A percentile compares a stretch with the other conserved stretches of the same genome.
phyloP scores from a whole-genome alignment of 805 yeast genomes.

The Myxozyma kluyveri region DNA sequence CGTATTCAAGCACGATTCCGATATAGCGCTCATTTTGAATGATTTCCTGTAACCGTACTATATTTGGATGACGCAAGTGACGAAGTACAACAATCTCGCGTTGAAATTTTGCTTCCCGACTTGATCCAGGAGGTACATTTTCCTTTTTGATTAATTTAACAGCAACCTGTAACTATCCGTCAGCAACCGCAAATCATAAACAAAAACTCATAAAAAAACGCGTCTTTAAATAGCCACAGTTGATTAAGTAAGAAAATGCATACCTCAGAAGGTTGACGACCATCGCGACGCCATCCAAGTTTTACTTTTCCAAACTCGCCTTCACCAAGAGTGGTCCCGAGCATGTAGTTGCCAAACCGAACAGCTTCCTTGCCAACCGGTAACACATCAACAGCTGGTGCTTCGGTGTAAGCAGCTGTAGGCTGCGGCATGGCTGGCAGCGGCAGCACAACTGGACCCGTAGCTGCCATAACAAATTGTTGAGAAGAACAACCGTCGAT shows the following conservation, averaged over 20 bases:
- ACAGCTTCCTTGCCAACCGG: constrained; percentile 23
- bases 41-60: constrained; percentile 87
- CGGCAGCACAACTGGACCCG: no score
- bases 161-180: constrained; percentile 79
- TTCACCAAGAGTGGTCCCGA: constrained; percentile 93
- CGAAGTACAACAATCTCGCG: constrained; percentile 90
- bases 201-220: background rate
- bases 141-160: constrained; percentile 88
- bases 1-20: constrained; percentile 94
- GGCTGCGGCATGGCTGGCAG: background rate
- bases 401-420: constrained; percentile 4
- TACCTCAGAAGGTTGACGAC: constrained; percentile 47
- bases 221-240: background rate
- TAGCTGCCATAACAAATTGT: no score
- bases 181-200: no score
- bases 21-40: constrained; percentile 91
- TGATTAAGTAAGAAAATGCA: background rate
- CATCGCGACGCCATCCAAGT: constrained; percentile 90
- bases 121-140: constrained; percentile 79
- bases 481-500: no score
- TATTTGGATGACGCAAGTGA: constrained; percentile 82
- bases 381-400: constrained; percentile 21
- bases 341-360: constrained; percentile 80
- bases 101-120: constrained; percentile 82
- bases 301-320: constrained; percentile 99